Conservation (phyloP, 116 monocot species). For the Phalaenopsis hybrid region DNA sequence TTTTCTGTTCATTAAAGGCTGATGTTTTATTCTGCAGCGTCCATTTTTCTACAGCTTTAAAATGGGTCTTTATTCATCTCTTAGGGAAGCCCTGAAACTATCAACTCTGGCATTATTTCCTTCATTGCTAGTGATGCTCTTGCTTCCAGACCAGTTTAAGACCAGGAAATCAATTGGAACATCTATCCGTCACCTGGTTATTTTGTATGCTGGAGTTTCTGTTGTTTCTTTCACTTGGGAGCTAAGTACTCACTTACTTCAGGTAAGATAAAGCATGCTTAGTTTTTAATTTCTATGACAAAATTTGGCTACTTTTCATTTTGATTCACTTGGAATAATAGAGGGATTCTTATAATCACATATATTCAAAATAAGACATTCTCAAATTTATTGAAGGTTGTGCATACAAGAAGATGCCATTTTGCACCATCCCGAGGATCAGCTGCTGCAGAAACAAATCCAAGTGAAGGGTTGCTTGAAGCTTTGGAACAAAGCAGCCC, state of each 20-base stretch:
- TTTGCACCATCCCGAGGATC: slow-evolving; percentile 84
- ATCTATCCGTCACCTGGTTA: slow-evolving; percentile 40
- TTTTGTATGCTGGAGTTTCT: slow-evolving; percentile 37
- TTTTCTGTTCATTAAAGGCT: not conserved
- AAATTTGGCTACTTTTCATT: not conserved
- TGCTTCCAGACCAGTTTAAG: slow-evolving; percentile 45
- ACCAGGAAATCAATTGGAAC: slow-evolving; percentile 24
- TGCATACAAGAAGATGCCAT: slow-evolving; percentile 70
- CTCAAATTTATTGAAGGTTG: slow-evolving; percentile 37
- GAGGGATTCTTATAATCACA: too few species aligned
- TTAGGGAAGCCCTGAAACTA: slow-evolving; percentile 55
- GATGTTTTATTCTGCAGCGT: slow-evolving; percentile 50
- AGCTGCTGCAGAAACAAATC: slow-evolving; percentile 94
- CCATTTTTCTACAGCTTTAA: slow-evolving; percentile 91
- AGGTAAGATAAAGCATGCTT: slow-evolving; percentile 30
- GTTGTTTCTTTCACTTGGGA: slow-evolving; percentile 74
- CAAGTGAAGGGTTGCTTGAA: slow-evolving; percentile 74
- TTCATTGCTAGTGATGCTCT: slow-evolving; percentile 39
- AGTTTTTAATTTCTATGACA: not conserved
- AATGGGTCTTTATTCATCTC: slow-evolving; percentile 57
- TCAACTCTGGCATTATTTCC: slow-evolving; percentile 40
- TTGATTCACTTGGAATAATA: not conserved
- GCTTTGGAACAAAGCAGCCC: slow-evolving; percentile 72
- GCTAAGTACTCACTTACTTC: slow-evolving; percentile 73
- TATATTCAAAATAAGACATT: not conserved